A percentile compares a stretch with the other conserved stretches of the same genome.
These are phyloP conservation scores for Verbascum thapsus DNA, from an alignment of 257 asterid species.

Conservation along the genomic window DNA sequence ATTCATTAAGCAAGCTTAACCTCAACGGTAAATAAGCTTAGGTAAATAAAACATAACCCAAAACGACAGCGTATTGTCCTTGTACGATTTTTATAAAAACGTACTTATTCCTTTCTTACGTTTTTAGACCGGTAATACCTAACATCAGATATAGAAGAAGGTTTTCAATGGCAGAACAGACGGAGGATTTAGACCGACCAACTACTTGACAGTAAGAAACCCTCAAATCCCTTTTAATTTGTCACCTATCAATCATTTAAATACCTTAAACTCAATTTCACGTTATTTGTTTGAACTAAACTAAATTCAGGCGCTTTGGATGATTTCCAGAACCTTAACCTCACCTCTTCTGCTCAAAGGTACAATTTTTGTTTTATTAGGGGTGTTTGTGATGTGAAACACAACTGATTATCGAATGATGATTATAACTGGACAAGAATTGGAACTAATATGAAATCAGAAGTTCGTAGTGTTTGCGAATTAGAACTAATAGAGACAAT, in stretches of 20 bases:
- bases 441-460: too few relatives aligned
- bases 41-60: too few relatives aligned
- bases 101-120: too few relatives aligned
- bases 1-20: too few relatives aligned
- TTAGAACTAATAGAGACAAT: too few relatives aligned
- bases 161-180: slow-evolving; percentile 67
- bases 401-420: too few relatives aligned
- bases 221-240: background rate
- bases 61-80: too few relatives aligned
- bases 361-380: slow-evolving; percentile 26
- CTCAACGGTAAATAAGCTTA: too few relatives aligned
- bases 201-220: slow-evolving; percentile 85
- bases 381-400: slow-evolving; percentile 8
- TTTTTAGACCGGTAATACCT: too few relatives aligned
- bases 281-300: slow-evolving; percentile 5
- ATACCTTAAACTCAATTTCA: background rate
- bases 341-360: slow-evolving; percentile 81
- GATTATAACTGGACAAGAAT: too few relatives aligned
- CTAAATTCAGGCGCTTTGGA: slow-evolving; percentile 90
- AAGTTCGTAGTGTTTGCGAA: too few relatives aligned
- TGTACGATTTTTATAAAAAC: too few relatives aligned
- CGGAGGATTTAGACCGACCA: slow-evolving; percentile 91
- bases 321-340: slow-evolving; percentile 95
- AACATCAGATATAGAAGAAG: slow-evolving; percentile 15
- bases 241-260: background rate